Conservation (phyloP, 176 grass and related monocot species). For the Chrysopogon serrulatus region DNA sequence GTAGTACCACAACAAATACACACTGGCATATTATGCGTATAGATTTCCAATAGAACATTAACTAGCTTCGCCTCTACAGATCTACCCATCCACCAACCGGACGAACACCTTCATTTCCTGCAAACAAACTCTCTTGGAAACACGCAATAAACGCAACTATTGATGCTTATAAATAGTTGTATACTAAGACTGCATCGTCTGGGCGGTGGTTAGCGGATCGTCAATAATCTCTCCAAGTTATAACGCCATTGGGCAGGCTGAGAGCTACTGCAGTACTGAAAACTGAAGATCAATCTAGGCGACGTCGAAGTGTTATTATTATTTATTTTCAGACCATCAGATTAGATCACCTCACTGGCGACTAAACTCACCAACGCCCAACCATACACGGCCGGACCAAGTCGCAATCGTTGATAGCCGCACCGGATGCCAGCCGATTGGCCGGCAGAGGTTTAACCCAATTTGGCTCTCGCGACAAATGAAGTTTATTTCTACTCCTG, state of each 20-base stretch:
- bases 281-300: constrained; percentile 5
- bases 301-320: neutral
- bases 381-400: neutral
- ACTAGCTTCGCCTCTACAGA: neutral
- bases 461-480: no score
- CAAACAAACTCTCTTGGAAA: neutral
- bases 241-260: neutral
- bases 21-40: no score
- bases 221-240: neutral
- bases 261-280: neutral
- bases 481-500: neutral
- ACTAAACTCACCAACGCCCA: constrained; percentile 30
- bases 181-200: neutral
- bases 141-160: neutral
- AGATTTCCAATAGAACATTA: neutral
- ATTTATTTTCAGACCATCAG: neutral
- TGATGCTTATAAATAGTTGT: no score
- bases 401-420: constrained; percentile 10
- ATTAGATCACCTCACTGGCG: neutral
- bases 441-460: neutral
- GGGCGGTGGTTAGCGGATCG: neutral
- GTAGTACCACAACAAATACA: neutral
- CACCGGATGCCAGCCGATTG: neutral
- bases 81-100: neutral
- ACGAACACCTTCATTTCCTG: neutral